Base-by-base conservation (phyloP, 352 stramenopile genomes). In the Globisporangium middletonii region DNA sequence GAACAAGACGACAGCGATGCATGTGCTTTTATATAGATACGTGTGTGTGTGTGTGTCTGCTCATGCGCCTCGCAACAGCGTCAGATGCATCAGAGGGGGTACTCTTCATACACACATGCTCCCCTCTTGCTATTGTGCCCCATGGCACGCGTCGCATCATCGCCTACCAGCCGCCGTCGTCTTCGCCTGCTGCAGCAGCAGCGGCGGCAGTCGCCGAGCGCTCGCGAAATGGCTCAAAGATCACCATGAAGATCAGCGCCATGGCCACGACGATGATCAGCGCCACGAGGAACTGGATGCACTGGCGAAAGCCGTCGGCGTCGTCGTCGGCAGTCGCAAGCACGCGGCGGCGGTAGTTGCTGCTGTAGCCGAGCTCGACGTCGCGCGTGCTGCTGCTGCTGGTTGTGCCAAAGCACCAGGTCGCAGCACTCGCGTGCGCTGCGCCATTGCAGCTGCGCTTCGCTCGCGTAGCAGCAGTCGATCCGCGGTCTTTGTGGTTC, bases 191-290 rank as follows among this genome's bases (percentile, higher is more conserved):
- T 12, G 33, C 33, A 12, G 33, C 33, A 30, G 13, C 28, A 11
- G 16, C 43, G 3, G 42, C 42, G 13, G n/a, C 49, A 19, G 33
- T 49, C 8, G 44, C 35, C 12, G 54, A n/a, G 43, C 27, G 37
- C 50, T 64, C 50, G 30, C 49, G 45, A 54, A 75, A 86, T 8
- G 74, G 74, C 57, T 87, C 67, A 66, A 89, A 78, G 47, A 89
- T 81, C 61, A 89, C 84, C 45, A 89, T 68, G 53, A 89, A 60
- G 30, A 89, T 77, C 12, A 89, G 71, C 59, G 70, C 72, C 50
- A 82, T 69, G 27, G 76, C 76, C 53, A 89, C 78, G 42, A 87
- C 70, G 33, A 89, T 62, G 53, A 89, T 81, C n/a, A 89, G 73
- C 18, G 72, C 76, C 53, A 89, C 74, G 15, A 89, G 67, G 55